A percentile compares a stretch with the other conserved stretches of the same genome.
Conservation (phyloP, 2,329 filamentous ascomycete genomes). For the Drechslerella coelobrocha region DNA sequence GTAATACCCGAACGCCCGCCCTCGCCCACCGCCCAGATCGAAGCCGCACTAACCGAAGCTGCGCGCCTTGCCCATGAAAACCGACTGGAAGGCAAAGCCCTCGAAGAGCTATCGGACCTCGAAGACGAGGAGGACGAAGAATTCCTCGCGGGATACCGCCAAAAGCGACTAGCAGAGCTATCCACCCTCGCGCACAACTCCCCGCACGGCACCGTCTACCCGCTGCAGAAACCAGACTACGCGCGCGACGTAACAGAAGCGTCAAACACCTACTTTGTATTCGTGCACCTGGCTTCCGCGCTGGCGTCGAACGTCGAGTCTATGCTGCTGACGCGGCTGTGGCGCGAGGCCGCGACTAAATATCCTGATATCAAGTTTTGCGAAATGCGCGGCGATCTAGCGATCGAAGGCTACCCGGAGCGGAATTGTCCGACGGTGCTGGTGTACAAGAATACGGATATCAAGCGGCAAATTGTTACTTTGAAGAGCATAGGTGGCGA, state of each 20-base stretch:
- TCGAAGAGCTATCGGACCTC: slow-evolving; percentile 90
- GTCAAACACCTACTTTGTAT: slow-evolving; percentile 65
- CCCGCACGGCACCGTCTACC: slow-evolving; percentile 88
- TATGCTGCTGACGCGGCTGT: slow-evolving; percentile 80
- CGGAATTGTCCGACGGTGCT: slow-evolving; percentile 92
- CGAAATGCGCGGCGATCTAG: slow-evolving; percentile 88
- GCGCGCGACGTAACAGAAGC: slow-evolving; percentile 88
- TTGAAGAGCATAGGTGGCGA: slow-evolving; percentile 78
- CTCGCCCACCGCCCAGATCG: slow-evolving; percentile 92
- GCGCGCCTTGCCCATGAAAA: slow-evolving; percentile 87
- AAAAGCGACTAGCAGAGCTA: slow-evolving; percentile 86
- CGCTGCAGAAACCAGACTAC: slow-evolving; percentile 93
- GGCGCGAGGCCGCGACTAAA: slow-evolving; percentile 80
- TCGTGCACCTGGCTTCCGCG: slow-evolving; percentile 65
- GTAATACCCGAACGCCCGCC: slow-evolving; percentile 97
- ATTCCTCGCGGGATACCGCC: slow-evolving; percentile 83
- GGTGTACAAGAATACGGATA: slow-evolving; percentile 90
- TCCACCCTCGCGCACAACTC: slow-evolving; percentile 75
- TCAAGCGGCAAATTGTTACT: slow-evolving; percentile 90
- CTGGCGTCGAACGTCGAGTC: slow-evolving; percentile 89
- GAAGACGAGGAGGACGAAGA: slow-evolving; percentile 95
- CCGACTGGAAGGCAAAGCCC: slow-evolving; percentile 87
- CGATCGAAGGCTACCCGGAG: slow-evolving; percentile 96
- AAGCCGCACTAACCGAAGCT: slow-evolving; percentile 88
- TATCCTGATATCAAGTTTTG: slow-evolving; percentile 98